Conservation (phyloP, 2,329 filamentous ascomycete species). For the Geosmithia morbida region DNA sequence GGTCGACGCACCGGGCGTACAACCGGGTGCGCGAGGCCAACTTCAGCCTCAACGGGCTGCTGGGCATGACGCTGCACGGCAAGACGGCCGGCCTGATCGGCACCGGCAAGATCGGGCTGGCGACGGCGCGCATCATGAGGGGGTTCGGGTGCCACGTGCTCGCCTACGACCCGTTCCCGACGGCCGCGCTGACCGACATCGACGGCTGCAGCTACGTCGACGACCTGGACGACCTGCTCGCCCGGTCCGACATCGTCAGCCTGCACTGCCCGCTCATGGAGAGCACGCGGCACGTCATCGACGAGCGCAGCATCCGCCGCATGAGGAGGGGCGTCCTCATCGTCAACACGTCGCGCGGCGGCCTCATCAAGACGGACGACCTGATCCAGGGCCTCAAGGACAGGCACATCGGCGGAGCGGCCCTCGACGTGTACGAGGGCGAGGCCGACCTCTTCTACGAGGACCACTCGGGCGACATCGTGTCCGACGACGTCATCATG, state of each 20-base stretch:
- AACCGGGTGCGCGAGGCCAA: constrained; percentile 56
- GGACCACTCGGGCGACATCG: constrained; percentile 49
- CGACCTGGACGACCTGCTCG: constrained; percentile 39
- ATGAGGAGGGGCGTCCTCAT: constrained; percentile 48
- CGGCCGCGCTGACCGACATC: constrained; percentile 28
- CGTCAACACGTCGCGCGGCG: constrained; percentile 55
- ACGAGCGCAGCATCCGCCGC: constrained; percentile 30
- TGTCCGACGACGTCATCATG: constrained; percentile 52
- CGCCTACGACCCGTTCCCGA: constrained; percentile 43
- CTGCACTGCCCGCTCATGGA: constrained; percentile 52
- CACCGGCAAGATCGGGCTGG: constrained; percentile 49
- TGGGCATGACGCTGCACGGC: constrained; percentile 44
- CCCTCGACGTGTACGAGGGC: constrained; percentile 54
- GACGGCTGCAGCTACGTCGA: constrained; percentile 30
- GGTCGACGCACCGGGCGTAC: constrained; percentile 53
- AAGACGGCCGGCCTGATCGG: constrained; percentile 55
- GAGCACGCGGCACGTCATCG: constrained; percentile 45
- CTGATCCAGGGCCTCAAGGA: constrained; percentile 47
- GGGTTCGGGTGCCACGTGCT: constrained; percentile 52
- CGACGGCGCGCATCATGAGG: constrained; percentile 43
- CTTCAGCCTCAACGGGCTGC: constrained; percentile 49
- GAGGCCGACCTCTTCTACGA: constrained; percentile 51
- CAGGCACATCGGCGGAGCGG: constrained; percentile 44
- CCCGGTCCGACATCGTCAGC: constrained; percentile 44
- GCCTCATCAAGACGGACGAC: constrained; percentile 43